Evolutionary conservation across 306 rosid species (phyloP).

Genomic region (Delonix regia): DNA sequence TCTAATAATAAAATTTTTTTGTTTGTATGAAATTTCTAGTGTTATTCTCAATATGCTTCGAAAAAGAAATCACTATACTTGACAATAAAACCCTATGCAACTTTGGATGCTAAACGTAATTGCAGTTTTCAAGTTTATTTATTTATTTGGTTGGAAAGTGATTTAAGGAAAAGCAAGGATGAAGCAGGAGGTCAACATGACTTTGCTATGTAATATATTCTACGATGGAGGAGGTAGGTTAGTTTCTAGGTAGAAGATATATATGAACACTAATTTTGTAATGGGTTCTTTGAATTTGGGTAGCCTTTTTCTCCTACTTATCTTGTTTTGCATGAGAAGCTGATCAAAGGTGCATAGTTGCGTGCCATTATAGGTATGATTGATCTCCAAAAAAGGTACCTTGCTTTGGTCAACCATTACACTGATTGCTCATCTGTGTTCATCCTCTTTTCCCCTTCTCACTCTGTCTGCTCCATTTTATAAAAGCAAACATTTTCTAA

Average conservation of each 20-base stretch:
- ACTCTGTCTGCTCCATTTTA: constrained; percentile 10
- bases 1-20: too few relatives aligned
- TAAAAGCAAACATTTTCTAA: constrained; percentile 25
- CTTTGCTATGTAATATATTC: too few relatives aligned
- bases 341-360: constrained; percentile 29
- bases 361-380: constrained; percentile 42
- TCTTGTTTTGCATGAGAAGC: constrained; percentile 41
- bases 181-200: too few relatives aligned
- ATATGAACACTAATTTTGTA: not conserved
- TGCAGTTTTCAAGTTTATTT: too few relatives aligned
- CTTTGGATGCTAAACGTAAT: not conserved
- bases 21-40: too few relatives aligned
- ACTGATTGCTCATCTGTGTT: constrained; percentile 36
- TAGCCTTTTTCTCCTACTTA: not conserved
- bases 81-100: not conserved
- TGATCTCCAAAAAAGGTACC: constrained; percentile 37
- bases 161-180: too few relatives aligned
- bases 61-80: not conserved
- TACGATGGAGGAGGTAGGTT: not conserved
- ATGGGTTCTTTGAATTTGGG: not conserved
- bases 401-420: constrained; percentile 47
- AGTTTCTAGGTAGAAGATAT: not conserved
- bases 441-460: constrained; percentile 9
- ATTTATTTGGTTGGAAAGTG: too few relatives aligned
- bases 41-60: too few relatives aligned